Evolutionary conservation across 352 stramenopile genomes (phyloP).

Genomic region (Phytopythium sindhum): DNA sequence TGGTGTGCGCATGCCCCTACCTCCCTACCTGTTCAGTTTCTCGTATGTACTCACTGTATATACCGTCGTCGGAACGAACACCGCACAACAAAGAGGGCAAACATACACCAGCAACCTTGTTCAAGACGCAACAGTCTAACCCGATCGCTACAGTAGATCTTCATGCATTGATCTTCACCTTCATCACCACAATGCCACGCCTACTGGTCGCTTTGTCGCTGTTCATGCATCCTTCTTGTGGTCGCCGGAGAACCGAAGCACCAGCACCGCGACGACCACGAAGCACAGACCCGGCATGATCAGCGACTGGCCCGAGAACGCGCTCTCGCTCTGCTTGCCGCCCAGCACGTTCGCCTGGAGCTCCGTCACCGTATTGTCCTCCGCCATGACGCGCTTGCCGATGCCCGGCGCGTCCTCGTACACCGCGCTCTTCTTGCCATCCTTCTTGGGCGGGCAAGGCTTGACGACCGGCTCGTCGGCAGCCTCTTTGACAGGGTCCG

Average conservation of each 20-base stretch:
- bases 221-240: conserved; percentile 74
- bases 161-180: neutral
- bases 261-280: conserved; percentile 43
- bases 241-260: conserved; percentile 51
- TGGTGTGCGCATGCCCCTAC: neutral
- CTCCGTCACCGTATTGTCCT: conserved; percentile 31
- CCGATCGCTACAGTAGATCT: neutral
- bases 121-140: neutral
- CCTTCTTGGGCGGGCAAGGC: conserved; percentile 67
- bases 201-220: neutral
- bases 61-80: neutral
- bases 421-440: conserved; percentile 24
- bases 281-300: conserved; percentile 54
- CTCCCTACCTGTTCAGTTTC: conserved; percentile 1
- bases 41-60: neutral
- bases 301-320: conserved; percentile 30
- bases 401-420: conserved; percentile 67
- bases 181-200: neutral
- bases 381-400: conserved; percentile 38
- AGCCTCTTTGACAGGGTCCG: conserved; percentile 30
- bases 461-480: conserved; percentile 47
- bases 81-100: neutral
- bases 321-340: conserved; percentile 19
- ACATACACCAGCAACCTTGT: neutral
- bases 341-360: conserved; percentile 37